Evolutionary conservation across 2,329 filamentous ascomycete species (phyloP), one percentile per base, ranked within the genome.

Genomic region (Westerdykella ornata): DNA sequence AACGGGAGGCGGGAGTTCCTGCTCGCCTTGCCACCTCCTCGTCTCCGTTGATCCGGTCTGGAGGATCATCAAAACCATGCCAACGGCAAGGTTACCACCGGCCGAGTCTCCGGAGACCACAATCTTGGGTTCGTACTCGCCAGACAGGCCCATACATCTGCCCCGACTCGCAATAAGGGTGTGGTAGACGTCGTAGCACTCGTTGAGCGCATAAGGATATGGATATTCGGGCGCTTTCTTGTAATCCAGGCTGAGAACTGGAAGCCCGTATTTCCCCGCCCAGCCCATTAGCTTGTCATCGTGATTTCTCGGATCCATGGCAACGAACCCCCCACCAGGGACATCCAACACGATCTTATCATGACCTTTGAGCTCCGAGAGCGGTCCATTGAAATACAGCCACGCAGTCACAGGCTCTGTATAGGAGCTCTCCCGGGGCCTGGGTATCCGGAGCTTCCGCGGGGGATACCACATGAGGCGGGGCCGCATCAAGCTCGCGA

Each of bases 211-310:
- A 62, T 88, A 88, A 0, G 87, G 87, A 52, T 90, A 94, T 0
- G 87, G 87, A 62, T 80, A 82, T 55, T 94, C 87, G 0, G 87
- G 87, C 0, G 87, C 87, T 60, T 92, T 92, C 52, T 77, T 79
- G 68, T 98, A 98, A 60, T 98, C 88, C 44, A 98, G 68, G 54
- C 90, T 95, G 42, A 98, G 68, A 5, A 98, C 77, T 0, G 92
- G 90, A n/a, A 95, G 65, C 0, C 88, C 87, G 0, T 86, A 86
- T 64, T 85, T 89, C 13, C 84, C 85, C 0, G 92, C 88, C 92
- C 92, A 98, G 2, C 85, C 81, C 53, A 95, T 80, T 14, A 98
- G 73, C 66, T 94, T 94, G 65, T 98, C 92, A 60, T 98, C 92
- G 55, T 94, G 88, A 55, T 84, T 86, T 35, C 92, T 75, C n/a